Evolutionary conservation across 495 filamentous ascomycete species (phyloP), one percentile per base, ranked within the genome.

Genomic region (Talaromyces nanjingensis): DNA sequence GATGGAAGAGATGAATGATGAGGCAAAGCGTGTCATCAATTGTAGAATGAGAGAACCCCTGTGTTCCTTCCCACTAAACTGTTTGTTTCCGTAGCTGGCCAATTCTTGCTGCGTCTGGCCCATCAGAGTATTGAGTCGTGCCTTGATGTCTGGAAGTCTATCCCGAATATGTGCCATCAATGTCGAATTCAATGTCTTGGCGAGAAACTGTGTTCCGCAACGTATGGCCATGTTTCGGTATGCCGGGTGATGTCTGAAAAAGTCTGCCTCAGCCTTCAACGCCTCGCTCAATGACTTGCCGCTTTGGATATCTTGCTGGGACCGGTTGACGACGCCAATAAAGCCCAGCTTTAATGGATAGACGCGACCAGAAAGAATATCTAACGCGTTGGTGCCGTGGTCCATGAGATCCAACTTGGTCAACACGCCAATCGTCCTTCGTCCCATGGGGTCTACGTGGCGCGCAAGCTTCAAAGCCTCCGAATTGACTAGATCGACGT

Each of bases 371-470:
- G 92, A 96, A 37, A 99, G 83, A 65, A 99, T 98, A 68, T 99
- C 94, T 65, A 99, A 80, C 3, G 94, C 96, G 72, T 99, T 99
- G 59, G 94, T 99, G 49, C 94, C 94, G 72, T 99, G 94, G 71
- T 99, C 94, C 94, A 99, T 99, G 39, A 99, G 81, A 73, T 99
- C 94, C 67, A 98, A 82, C 76, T 99, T 99, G 18, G 94, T 98
- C 63, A 99, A 83, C 55, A 99, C 96, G 53, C 94, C 94, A 69
- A 99, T 98, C 8, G 94, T 99, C 73, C 94, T 86, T 69, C 90
- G 84, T 33, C 94, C 96, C 75, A 96, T 89, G 14, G 94, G 89
- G 75, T 99, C 94, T 55, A 99, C 94, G 84, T 98, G 91, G 22
- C 94, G 86, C 63, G 94, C 94, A 59, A 99, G 89, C 74, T 99